These are phyloP conservation scores for Vaccinium myrtillus DNA, from an alignment of 148 eudicot genomes.

Conservation along the genomic window DNA sequence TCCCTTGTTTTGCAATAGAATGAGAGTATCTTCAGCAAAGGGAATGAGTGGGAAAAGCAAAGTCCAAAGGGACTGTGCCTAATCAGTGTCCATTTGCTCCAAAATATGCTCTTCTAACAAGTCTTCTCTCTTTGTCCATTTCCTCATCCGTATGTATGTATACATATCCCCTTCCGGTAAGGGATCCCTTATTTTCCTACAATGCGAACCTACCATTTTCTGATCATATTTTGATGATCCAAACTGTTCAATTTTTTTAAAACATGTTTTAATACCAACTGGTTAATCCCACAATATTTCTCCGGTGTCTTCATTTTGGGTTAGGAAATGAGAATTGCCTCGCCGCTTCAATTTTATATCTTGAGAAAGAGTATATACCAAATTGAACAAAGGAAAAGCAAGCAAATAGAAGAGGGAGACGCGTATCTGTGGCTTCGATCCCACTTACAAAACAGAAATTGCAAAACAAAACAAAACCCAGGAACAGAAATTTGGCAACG, in stretches of 20 bases:
- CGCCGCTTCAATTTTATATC: neutral
- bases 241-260: too few relatives aligned
- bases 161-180: neutral
- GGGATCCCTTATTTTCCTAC: too few relatives aligned
- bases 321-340: neutral
- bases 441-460: neutral
- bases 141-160: neutral
- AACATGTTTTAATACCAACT: neutral
- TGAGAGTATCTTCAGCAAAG: conserved; percentile 21
- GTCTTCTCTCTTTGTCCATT: neutral
- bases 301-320: neutral
- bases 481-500: neutral
- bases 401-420: neutral
- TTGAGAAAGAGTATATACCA: neutral
- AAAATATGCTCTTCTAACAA: neutral
- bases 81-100: conserved; percentile 24
- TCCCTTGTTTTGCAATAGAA: neutral
- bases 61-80: conserved; percentile 29
- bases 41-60: conserved; percentile 19
- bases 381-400: neutral
- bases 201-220: too few relatives aligned
- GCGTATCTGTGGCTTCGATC: neutral
- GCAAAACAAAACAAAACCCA: neutral
- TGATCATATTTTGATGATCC: too few relatives aligned
- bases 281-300: neutral